Evolutionary conservation across 352 stramenopile species (phyloP).

Genomic region (Pythium pyrilobum): DNA sequence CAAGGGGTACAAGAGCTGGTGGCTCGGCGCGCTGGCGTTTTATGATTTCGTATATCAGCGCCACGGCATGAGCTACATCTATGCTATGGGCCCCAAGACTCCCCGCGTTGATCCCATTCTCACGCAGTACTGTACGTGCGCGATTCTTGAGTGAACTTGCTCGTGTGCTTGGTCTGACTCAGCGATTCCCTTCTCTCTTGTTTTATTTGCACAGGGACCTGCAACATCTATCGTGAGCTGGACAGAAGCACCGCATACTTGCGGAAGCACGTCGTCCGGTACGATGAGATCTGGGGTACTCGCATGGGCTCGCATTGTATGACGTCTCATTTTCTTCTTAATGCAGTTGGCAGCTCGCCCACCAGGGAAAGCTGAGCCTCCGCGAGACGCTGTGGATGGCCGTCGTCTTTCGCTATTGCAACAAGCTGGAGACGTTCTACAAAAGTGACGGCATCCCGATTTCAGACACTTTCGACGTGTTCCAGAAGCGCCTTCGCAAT

Average conservation of each 20-base stretch:
- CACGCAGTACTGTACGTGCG: slow-evolving; percentile 65
- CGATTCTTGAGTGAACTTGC: not conserved
- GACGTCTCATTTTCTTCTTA: not conserved
- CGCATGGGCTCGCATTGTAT: not conserved
- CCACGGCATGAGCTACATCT: slow-evolving; percentile 84
- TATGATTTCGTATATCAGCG: slow-evolving; percentile 86
- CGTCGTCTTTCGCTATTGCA: slow-evolving; percentile 75
- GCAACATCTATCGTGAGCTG: slow-evolving; percentile 82
- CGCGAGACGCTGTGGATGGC: slow-evolving; percentile 80
- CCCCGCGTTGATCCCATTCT: slow-evolving; percentile 65
- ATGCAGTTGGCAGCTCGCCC: slow-evolving; percentile 53
- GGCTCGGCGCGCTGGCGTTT: slow-evolving; percentile 72
- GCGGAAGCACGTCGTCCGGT: slow-evolving; percentile 71
- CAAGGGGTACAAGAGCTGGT: slow-evolving; percentile 85
- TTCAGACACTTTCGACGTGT: slow-evolving; percentile 55
- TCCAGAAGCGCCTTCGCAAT: slow-evolving; percentile 57
- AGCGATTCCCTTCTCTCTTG: not conserved
- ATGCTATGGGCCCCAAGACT: slow-evolving; percentile 63
- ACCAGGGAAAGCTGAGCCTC: slow-evolving; percentile 63
- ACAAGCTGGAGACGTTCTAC: slow-evolving; percentile 80
- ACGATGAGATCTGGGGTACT: too few relatives aligned
- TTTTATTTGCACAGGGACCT: slow-evolving; percentile 39
- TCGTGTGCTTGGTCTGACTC: not conserved
- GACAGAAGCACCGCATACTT: slow-evolving; percentile 79
- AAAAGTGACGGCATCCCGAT: slow-evolving; percentile 71